Conservation (phyloP, 148 eudicot genomes). For the Chenopodium formosanum region DNA sequence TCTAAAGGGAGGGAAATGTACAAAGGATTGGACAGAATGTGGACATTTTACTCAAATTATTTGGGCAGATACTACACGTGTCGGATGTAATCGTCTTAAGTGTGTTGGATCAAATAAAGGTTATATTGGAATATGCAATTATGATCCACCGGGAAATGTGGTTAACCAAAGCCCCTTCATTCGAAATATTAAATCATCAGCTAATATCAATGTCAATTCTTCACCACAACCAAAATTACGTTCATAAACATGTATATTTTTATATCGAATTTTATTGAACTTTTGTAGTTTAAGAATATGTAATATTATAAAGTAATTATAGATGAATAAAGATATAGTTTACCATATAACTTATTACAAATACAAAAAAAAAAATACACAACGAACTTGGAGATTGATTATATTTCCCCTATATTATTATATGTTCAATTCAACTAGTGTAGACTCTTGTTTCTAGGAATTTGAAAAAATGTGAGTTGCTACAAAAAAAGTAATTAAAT, state of each 20-base stretch:
- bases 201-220: neutral
- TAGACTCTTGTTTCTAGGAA: no score
- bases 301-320: no score
- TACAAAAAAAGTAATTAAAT: no score
- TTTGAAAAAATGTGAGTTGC: no score
- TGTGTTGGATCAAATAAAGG: conserved; percentile 18
- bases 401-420: no score
- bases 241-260: neutral
- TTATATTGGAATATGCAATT: conserved; percentile 30
- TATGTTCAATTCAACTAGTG: no score
- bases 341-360: no score
- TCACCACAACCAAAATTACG: neutral
- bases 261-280: neutral
- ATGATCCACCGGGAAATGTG: conserved; percentile 40
- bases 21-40: conserved; percentile 24
- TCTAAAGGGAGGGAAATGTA: conserved; percentile 6
- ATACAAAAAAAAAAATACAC: no score
- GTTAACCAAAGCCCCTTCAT: conserved; percentile 16
- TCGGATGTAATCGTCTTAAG: conserved; percentile 29
- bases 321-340: no score
- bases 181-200: neutral
- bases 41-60: conserved; percentile 42
- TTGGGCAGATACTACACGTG: conserved; percentile 27
- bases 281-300: neutral
- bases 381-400: no score